Evolutionary conservation across 352 stramenopile species (phyloP), one percentile per base, ranked within the genome.

Genomic region (Globisporangium takayamanum): DNA sequence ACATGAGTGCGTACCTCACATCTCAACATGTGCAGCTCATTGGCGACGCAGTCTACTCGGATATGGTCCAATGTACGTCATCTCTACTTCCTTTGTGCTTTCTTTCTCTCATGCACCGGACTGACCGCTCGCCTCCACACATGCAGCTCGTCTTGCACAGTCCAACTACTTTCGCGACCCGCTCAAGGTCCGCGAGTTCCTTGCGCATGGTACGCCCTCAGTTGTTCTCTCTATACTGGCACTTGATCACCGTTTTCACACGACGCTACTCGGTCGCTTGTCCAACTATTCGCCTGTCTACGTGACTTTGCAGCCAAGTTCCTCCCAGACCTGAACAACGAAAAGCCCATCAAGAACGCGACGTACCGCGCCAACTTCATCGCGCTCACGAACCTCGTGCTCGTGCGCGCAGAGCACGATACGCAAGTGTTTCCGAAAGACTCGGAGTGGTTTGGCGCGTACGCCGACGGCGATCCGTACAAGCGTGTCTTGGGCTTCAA

Each of bases 151-250:
- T 42, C 56, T 94, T 30, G 93, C 94, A 30, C 94, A 98, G 69
- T 78, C 90, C 30, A 97, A 98, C 64, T 98, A 98, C 73, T 98
- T 91, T 65, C 84, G 93, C 25, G 88, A 98, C 67, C 91, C 92
- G 12, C 69, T 78, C 20, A 74, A 75, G 45, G 89, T 93, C 42
- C 47, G 73, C 18, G 74, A 80, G 16, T 96, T 90, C 50, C 63
- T 92, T 15, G 68, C 75, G 11, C 68, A 87, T 50, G 78, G 87
- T 91, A 69, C 4, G 61, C 6, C 55, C 33, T 18, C 12, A 45
- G 14, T 28, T 22, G 5, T 48, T 41, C 12, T 16, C 6, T 37
- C 6, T 26, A 10, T 37, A 15, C 10, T 39, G 10, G 20, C 52
- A 11, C 12, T 30, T 36, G 63, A 33, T 8, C 62, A n/a, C 18